Conservation (phyloP, 139 green algal species). For the Micractinium conductrix region DNA sequence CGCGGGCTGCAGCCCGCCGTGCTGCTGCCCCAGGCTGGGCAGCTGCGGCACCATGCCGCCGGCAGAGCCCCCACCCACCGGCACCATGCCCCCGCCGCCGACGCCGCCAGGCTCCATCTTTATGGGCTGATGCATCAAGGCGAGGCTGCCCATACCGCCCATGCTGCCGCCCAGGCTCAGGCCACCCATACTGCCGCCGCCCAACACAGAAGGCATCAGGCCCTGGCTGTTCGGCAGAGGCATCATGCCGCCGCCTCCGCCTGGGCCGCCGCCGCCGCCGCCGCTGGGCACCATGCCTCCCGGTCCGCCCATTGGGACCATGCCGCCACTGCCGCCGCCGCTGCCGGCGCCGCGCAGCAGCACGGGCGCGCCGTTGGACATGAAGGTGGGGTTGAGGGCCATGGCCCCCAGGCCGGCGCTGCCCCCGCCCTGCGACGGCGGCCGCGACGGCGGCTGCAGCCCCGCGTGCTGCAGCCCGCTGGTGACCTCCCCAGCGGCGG, state of each 20-base stretch:
- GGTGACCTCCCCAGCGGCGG: not conserved
- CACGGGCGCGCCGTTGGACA: slow-evolving; percentile 77
- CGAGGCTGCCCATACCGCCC: not conserved
- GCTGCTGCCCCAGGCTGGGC: slow-evolving; percentile 6
- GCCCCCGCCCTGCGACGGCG: not conserved
- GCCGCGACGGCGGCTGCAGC: not conserved
- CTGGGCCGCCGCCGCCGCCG: not conserved
- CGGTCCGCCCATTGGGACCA: too few relatives aligned
- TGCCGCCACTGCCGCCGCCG: slow-evolving; percentile 28
- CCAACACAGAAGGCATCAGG: not conserved
- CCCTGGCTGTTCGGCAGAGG: slow-evolving; percentile 8
- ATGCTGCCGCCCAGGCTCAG: not conserved
- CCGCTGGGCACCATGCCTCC: not conserved
- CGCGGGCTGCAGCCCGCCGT: not conserved
- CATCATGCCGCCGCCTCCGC: slow-evolving; percentile 1
- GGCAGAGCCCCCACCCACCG: slow-evolving; percentile 30
- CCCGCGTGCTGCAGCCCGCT: not conserved
- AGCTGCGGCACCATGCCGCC: slow-evolving; percentile 14
- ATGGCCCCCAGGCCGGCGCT: slow-evolving; percentile 4
- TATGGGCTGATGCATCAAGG: too few relatives aligned
- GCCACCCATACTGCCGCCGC: not conserved
- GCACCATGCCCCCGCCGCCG: slow-evolving; percentile 15
- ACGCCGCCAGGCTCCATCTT: not conserved
- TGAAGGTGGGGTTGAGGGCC: slow-evolving; percentile 32
- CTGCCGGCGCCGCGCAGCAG: slow-evolving; percentile 47